Evolutionary conservation across 148 eudicot species (phyloP).

Genomic region (Oxyria digyna): DNA sequence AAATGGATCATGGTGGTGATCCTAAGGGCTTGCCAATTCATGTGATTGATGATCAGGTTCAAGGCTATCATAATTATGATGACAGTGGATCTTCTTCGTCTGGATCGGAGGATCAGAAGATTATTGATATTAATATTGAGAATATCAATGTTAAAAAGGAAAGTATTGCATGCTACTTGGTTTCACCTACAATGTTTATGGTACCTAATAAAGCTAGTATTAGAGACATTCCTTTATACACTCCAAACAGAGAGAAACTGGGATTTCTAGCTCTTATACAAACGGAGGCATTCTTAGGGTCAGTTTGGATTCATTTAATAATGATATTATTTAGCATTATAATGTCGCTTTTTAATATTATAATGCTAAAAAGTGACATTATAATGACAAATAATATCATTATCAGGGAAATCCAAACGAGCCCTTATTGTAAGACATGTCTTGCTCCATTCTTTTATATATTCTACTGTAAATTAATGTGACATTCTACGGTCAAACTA

Average conservation of each 20-base stretch:
- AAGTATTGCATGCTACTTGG: background rate
- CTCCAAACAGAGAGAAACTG: background rate
- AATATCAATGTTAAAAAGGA: background rate
- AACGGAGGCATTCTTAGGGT: no score
- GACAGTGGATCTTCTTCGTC: background rate
- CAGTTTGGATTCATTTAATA: no score
- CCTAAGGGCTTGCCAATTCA: no score
- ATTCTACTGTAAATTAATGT: no score
- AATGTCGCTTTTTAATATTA: no score
- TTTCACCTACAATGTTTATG: background rate
- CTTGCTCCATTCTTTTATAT: no score
- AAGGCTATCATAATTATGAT: background rate
- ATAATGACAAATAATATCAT: no score
- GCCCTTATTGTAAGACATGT: no score
- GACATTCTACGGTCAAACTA: background rate
- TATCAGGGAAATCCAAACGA: no score
- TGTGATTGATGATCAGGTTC: background rate
- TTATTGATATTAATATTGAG: background rate
- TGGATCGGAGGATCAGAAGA: background rate
- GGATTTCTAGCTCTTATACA: background rate
- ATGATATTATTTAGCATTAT: no score
- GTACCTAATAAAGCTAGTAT: background rate
- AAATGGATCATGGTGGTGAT: no score
- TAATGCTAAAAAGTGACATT: no score
- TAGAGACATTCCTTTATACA: slow-evolving; percentile 9